These are phyloP conservation scores for Apiospora malaysiana DNA, from an alignment of 2,329 filamentous ascomycete species.

Conservation along the genomic window DNA sequence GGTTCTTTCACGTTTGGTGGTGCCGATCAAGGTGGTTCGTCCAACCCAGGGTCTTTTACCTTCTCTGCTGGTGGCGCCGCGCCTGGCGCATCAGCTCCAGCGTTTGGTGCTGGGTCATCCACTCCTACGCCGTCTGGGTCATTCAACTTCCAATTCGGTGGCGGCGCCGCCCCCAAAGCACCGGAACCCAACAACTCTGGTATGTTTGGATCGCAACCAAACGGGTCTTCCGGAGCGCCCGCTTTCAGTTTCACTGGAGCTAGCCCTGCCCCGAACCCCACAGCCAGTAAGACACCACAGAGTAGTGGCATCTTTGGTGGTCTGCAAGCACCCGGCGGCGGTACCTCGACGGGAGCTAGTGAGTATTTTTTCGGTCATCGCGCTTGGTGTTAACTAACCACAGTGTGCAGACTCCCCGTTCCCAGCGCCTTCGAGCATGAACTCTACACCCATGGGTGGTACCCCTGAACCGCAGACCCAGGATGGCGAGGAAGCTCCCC, in stretches of 20 bases:
- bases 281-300: conserved; percentile 34
- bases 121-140: conserved; percentile 33
- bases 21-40: conserved; percentile 27
- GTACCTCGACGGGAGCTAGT: conserved; percentile 48
- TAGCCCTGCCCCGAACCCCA: conserved; percentile 36
- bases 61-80: conserved; percentile 43
- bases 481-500: conserved; percentile 57
- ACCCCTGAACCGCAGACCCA: conserved; percentile 62
- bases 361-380: conserved; percentile 35
- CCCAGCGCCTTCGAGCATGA: conserved; percentile 65
- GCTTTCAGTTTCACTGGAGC: conserved; percentile 47
- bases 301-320: conserved; percentile 30
- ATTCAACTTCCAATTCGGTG: conserved; percentile 35
- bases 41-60: conserved; percentile 42
- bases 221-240: conserved; percentile 35
- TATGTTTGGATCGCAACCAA: conserved; percentile 36
- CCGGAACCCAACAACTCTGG: conserved; percentile 28
- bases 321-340: conserved; percentile 41
- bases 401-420: conserved; percentile 42
- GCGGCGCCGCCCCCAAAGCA: conserved; percentile 35
- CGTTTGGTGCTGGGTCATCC: conserved; percentile 30
- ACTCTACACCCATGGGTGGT: conserved; percentile 63
- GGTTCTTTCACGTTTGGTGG: conserved; percentile 35
- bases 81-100: conserved; percentile 25
- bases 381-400: conserved; percentile 24